Evolutionary conservation across 176 grass and related monocot genomes (phyloP).

Genomic region (Carex littledalei): DNA sequence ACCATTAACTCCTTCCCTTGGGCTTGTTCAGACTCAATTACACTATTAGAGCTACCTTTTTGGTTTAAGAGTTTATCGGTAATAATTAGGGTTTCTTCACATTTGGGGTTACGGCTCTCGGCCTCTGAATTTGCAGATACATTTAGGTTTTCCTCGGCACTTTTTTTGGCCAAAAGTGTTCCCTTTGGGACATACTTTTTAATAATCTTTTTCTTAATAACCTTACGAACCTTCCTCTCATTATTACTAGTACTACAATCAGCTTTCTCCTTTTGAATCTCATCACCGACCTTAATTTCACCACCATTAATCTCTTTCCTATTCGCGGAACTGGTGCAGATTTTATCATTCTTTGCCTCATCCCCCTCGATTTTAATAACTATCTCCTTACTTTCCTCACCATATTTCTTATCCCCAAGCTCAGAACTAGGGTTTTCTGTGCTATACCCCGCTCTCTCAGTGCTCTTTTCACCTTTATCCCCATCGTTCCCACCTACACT

Average conservation of each 20-base stretch:
- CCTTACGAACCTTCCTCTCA: conserved; percentile 24
- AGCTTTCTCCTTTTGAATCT: neutral
- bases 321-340: neutral
- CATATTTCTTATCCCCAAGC: neutral
- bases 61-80: no score
- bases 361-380: neutral
- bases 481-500: neutral
- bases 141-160: neutral
- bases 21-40: neutral
- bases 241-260: neutral
- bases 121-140: neutral
- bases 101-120: neutral
- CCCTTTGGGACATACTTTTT: conserved; percentile 37
- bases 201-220: conserved; percentile 22
- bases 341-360: neutral
- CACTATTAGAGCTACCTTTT: no score
- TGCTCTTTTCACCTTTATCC: neutral
- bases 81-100: neutral
- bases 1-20: neutral
- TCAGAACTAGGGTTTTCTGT: neutral
- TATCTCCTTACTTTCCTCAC: neutral
- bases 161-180: conserved; percentile 23
- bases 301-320: neutral
- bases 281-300: neutral
- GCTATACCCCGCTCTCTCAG: neutral